Base-by-base conservation (phyloP, 805 yeast genomes). In the Candida succiphila region DNA sequence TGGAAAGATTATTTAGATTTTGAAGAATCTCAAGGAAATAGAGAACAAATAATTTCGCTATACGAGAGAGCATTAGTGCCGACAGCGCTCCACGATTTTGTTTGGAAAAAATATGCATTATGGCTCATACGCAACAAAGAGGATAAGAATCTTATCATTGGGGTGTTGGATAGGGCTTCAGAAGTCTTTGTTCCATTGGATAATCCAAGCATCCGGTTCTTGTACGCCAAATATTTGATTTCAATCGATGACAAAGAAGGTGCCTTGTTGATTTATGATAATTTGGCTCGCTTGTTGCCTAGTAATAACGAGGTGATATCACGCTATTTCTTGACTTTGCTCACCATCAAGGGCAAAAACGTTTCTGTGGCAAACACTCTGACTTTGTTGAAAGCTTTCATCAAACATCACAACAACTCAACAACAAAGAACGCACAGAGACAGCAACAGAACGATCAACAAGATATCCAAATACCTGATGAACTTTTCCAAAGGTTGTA, bases 51-150 rank as follows among this genome's bases (percentile, higher is more conserved):
- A 1, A 52, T 54, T 7, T 56, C 67, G 7, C 47, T 83, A 1
- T 88, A 79, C 53, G 89, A 83, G 50, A 64, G 96, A 36, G 73
- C 85, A 14, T 56, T 89, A 9, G 60, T 83, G 1, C 84, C 94
- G 0, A 69, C 78, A 33, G 81, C 87, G 27, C 56, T 57, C 16
- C 60, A 67, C 30, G 74, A 72, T 22, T 60, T 60, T 13, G 50
- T 85, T 15, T 89, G 97, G 97, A 46, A 74, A 14, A 67, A 67
- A 35, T 88, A 81, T 49, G 37, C 73, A 7, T 56, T 69, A 3
- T 86, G 77, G 68, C 45, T 73, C 18, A 54, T 68, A 17, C 44
- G 43, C 2, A 40, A 44, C 39, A 34, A 45, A 3, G 42, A 48
- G 3, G 47, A 45, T 4, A 54, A 68, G 17, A 49, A 55, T 1